Percentiles rank a stretch among this genome's conserved stretches.
Conservation (phyloP, 495 filamentous ascomycete species). For the Parachaetomium inaequale region DNA sequence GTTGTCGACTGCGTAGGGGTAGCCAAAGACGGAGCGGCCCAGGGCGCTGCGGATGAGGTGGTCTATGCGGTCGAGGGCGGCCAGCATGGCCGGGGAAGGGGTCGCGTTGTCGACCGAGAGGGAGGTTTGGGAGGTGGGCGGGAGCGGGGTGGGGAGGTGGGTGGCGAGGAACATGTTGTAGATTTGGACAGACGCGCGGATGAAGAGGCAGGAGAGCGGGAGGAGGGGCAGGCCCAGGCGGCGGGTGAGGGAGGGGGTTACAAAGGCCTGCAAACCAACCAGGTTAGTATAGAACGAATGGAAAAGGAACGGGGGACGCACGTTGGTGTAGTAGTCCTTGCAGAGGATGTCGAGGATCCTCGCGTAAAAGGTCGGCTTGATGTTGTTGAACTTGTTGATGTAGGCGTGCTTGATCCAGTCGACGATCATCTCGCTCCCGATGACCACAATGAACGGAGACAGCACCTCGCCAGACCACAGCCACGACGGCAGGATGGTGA, state of each 20-base stretch:
- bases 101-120: slow-evolving; percentile 50
- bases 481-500: slow-evolving; percentile 84
- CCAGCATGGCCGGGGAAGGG: slow-evolving; percentile 63
- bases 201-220: slow-evolving; percentile 90
- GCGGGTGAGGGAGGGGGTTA: slow-evolving; percentile 75
- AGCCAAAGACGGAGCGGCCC: slow-evolving; percentile 61
- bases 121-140: slow-evolving; percentile 63
- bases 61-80: slow-evolving; percentile 71
- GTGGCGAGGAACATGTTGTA: slow-evolving; percentile 98
- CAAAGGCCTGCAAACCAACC: slow-evolving; percentile 62
- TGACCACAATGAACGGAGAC: slow-evolving; percentile 84
- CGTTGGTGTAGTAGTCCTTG: slow-evolving; percentile 96
- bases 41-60: slow-evolving; percentile 68
- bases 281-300: background rate
- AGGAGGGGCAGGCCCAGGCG: slow-evolving; percentile 89
- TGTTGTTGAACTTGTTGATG: slow-evolving; percentile 97
- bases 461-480: slow-evolving; percentile 73
- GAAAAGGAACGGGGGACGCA: slow-evolving; percentile 32
- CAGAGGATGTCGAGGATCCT: slow-evolving; percentile 88
- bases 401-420: slow-evolving; percentile 98
- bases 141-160: slow-evolving; percentile 70
- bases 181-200: slow-evolving; percentile 89
- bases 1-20: slow-evolving; percentile 31
- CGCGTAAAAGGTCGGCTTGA: slow-evolving; percentile 80
- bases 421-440: slow-evolving; percentile 94